Evolutionary conservation across 75 land plant species (phyloP).

Genomic region (Pinus taeda): DNA sequence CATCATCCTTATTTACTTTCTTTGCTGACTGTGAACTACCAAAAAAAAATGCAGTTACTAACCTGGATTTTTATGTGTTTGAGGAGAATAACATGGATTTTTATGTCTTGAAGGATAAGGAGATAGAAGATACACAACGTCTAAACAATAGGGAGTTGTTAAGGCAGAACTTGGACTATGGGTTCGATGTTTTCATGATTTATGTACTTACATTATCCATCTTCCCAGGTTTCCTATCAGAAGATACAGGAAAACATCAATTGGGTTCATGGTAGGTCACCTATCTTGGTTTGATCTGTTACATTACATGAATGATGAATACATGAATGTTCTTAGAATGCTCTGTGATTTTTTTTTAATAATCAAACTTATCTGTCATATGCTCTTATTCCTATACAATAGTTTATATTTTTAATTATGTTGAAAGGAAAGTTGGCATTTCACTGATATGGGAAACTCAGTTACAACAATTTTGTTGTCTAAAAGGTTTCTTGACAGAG

Average conservation of each 20-base stretch:
- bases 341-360: not conserved
- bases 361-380: not conserved
- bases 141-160: conserved; percentile 24
- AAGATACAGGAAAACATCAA: conserved; percentile 43
- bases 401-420: not conserved
- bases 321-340: not conserved
- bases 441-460: not conserved
- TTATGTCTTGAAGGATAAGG: conserved; percentile 16
- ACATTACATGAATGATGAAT: not conserved
- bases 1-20: not conserved
- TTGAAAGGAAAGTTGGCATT: not conserved
- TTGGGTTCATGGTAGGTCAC: conserved; percentile 41
- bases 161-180: conserved; percentile 32
- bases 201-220: conserved; percentile 38
- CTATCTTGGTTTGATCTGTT: not conserved
- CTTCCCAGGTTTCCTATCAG: conserved; percentile 55
- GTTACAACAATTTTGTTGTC: not conserved
- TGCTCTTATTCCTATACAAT: not conserved
- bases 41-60: not conserved
- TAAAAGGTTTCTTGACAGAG: too few species aligned
- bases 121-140: conserved; percentile 20
- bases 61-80: not conserved
- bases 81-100: conserved; percentile 25
- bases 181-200: conserved; percentile 23
- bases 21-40: not conserved